Percentiles rank a stretch among this genome's conserved stretches.
These are phyloP conservation scores for Pseudogymnoascus sp. DNA, from an alignment of 2,329 filamentous ascomycete genomes.

Conservation along the genomic window DNA sequence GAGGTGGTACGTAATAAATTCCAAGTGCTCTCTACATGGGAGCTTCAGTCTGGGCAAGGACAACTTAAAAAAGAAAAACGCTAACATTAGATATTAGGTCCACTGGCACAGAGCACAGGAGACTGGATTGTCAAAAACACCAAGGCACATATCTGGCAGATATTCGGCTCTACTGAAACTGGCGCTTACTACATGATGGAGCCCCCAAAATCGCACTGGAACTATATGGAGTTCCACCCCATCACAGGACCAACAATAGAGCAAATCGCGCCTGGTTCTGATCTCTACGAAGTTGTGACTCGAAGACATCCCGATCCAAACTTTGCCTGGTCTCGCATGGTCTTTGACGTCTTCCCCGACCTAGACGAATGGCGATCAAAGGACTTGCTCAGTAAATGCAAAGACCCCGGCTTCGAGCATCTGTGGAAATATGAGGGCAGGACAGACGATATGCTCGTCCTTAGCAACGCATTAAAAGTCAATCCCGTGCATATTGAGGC, in stretches of 20 bases:
- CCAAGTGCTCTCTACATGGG: neutral
- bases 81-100: constrained; percentile 18
- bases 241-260: constrained; percentile 19
- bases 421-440: constrained; percentile 16
- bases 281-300: constrained; percentile 31
- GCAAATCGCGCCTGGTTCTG: constrained; percentile 16
- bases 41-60: neutral
- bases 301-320: constrained; percentile 23
- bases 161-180: constrained; percentile 30
- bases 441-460: constrained; percentile 17
- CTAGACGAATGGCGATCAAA: constrained; percentile 36
- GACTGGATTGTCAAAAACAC: constrained; percentile 26
- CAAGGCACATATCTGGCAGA: constrained; percentile 19
- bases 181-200: constrained; percentile 18
- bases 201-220: constrained; percentile 27
- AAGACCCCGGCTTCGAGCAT: constrained; percentile 11
- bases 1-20: constrained; percentile 17
- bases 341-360: constrained; percentile 37
- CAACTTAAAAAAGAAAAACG: neutral
- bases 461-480: constrained; percentile 12
- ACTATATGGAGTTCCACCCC: constrained; percentile 28
- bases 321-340: constrained; percentile 22
- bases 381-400: constrained; percentile 30
- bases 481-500: constrained; percentile 2
- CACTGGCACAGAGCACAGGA: constrained; percentile 24